A percentile compares a stretch with the other conserved stretches of the same genome.
These are phyloP conservation scores for Euphorbia schlechtendalii DNA, from an alignment of 441 rosid genomes.

Conservation along the genomic window DNA sequence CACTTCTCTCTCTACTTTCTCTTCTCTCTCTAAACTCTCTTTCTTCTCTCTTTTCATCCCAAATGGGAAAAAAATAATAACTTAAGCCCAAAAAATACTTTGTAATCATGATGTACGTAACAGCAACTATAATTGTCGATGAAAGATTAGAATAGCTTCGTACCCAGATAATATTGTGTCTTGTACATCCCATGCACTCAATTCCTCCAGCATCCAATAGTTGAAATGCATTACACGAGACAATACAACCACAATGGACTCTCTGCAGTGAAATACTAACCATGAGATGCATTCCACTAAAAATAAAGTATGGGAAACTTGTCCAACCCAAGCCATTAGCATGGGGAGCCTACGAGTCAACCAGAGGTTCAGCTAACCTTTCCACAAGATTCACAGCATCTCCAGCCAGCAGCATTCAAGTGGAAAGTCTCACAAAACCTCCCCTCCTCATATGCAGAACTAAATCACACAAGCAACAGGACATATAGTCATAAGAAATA, in stretches of 20 bases:
- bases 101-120: neutral
- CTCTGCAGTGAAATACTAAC: slow-evolving; percentile 42
- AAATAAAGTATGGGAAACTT: slow-evolving; percentile 11
- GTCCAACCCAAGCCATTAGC: neutral
- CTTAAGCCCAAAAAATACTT: slow-evolving; percentile 5
- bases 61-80: neutral
- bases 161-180: slow-evolving; percentile 56
- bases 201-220: slow-evolving; percentile 94
- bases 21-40: no score
- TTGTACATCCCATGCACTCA: slow-evolving; percentile 72
- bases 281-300: slow-evolving; percentile 20
- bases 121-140: neutral
- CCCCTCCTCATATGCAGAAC: slow-evolving; percentile 80
- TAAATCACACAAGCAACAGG: slow-evolving; percentile 23
- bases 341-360: slow-evolving; percentile 17
- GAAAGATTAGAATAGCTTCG: slow-evolving; percentile 25
- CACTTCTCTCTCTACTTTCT: no score
- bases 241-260: slow-evolving; percentile 96
- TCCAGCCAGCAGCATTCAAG: slow-evolving; percentile 74
- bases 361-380: slow-evolving; percentile 49
- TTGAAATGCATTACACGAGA: slow-evolving; percentile 46
- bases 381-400: slow-evolving; percentile 81
- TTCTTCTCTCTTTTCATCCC: no score
- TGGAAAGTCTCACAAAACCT: slow-evolving; percentile 78
- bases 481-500: neutral